Evolutionary conservation across 441 rosid genomes (phyloP), one percentile per base, ranked within the genome.

Genomic region (Eutrema salsugineum): DNA sequence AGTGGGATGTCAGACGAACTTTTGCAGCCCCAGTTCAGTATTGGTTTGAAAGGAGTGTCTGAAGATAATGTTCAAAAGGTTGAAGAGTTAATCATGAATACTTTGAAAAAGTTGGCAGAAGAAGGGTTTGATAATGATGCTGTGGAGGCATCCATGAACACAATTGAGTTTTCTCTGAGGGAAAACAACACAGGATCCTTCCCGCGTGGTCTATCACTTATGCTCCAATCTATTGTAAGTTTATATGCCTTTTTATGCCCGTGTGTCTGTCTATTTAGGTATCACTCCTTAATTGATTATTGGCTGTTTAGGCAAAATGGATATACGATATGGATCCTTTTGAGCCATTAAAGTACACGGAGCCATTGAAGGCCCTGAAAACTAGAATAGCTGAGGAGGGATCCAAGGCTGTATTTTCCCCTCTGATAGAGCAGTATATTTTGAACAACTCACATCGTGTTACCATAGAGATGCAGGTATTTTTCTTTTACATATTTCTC

Each of bases 71-170:
- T 91, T 75, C 87, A 79, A n/a, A 85, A 87, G 83, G 90, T 91
- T 58, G 97, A 94, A 81, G 92, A 87, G 69, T 77, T 94, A 51
- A 75, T 94, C 80, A 85, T 90, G 82, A 66, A 35, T 78, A 90
- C 94, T 2, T 87, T 90, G 56, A 80, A 73, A 77, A 91, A 85
- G 73, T 82, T 91, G 78, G 88, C 87, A 44, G 97, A 87, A 48
- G 96, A 91, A 83, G 97, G 99, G 73, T 94, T 94, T 84, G 97
- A 94, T 35, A 50, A 71, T n/a, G 90, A 87, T 63, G 96, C 97
- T 68, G 88, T 94, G 71, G 99, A 94, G 81, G 99, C 97, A 85
- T 94, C 97, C 66, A 90, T 94, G 97, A 94, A 94, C 80, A 94
- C 99, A 19, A 94, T 91, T 70, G 99, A 94, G 81, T 90, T 94